Evolutionary conservation across 805 yeast species (phyloP).

Genomic region (Suhomyces tanzawaensis): DNA sequence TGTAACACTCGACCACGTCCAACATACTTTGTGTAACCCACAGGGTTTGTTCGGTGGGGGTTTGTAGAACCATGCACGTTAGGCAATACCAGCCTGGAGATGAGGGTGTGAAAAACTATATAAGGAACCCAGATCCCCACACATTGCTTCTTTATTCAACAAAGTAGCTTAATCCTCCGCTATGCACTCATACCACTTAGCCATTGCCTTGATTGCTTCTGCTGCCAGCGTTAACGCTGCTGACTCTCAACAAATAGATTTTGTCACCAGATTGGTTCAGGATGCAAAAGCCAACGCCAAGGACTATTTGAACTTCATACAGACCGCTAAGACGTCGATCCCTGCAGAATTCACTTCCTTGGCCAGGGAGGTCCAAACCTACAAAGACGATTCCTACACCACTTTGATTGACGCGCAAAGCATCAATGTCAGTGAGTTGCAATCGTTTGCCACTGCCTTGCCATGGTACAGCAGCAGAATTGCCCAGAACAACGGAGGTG

Average conservation of each 20-base stretch:
- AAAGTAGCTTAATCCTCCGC: too few relatives aligned
- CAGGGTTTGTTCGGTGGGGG: too few relatives aligned
- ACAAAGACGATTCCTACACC: constrained; percentile 37
- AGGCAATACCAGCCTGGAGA: too few relatives aligned
- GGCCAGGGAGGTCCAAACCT: constrained; percentile 28
- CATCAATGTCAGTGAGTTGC: constrained; percentile 8
- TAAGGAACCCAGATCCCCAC: background rate
- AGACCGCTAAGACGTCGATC: constrained; percentile 22
- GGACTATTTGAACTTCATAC: constrained; percentile 18
- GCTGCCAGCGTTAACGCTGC: constrained; percentile 1
- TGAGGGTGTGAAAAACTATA: constrained; percentile 1
- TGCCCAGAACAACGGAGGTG: background rate
- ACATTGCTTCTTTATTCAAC: too few relatives aligned
- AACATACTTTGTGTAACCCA: too few relatives aligned
- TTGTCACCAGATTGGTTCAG: constrained; percentile 12
- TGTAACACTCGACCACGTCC: too few relatives aligned
- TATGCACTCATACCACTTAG: background rate
- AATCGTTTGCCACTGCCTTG: constrained; percentile 11
- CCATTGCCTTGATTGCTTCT: background rate
- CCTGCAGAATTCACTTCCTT: constrained; percentile 28
- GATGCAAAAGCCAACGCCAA: constrained; percentile 10
- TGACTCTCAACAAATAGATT: constrained; percentile 8
- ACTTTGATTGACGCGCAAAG: constrained; percentile 19
- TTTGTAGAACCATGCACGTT: too few relatives aligned
- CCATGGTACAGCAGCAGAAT: constrained; percentile 16